A percentile compares a stretch with the other conserved stretches of the same genome.
These are phyloP conservation scores for Theobroma grandiflorum DNA, from an alignment of 441 rosid species.

Conservation along the genomic window DNA sequence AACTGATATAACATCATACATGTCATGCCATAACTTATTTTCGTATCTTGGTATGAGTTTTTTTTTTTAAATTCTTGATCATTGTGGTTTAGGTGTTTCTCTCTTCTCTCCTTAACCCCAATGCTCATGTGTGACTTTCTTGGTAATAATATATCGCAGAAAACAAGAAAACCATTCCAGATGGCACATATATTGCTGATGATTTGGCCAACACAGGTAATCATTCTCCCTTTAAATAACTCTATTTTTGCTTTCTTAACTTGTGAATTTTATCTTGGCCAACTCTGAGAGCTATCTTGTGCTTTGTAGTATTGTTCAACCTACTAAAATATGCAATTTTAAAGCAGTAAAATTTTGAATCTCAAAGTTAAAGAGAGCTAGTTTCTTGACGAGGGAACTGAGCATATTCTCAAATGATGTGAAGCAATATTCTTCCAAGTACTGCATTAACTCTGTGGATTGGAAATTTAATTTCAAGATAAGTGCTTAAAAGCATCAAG, in stretches of 20 bases:
- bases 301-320: neutral
- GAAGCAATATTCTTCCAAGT: neutral
- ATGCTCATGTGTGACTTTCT: slow-evolving; percentile 22
- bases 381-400: neutral
- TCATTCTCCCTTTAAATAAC: neutral
- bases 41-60: slow-evolving; percentile 69
- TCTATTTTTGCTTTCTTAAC: neutral
- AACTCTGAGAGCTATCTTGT: neutral
- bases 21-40: slow-evolving; percentile 71
- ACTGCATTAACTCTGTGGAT: too few species aligned
- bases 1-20: slow-evolving; percentile 58
- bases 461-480: too few species aligned
- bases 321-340: neutral
- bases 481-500: too few species aligned
- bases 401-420: neutral
- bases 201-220: slow-evolving; percentile 65
- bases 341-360: neutral
- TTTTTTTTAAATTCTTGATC: slow-evolving; percentile 23
- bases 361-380: neutral
- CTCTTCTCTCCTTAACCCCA: slow-evolving; percentile 15
- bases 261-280: neutral
- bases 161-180: slow-evolving; percentile 63
- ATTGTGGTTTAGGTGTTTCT: slow-evolving; percentile 25
- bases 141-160: slow-evolving; percentile 55
- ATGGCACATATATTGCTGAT: slow-evolving; percentile 62